These are phyloP conservation scores for Coelastrella sp. DNA, from an alignment of 139 green algal genomes.

Conservation along the genomic window DNA sequence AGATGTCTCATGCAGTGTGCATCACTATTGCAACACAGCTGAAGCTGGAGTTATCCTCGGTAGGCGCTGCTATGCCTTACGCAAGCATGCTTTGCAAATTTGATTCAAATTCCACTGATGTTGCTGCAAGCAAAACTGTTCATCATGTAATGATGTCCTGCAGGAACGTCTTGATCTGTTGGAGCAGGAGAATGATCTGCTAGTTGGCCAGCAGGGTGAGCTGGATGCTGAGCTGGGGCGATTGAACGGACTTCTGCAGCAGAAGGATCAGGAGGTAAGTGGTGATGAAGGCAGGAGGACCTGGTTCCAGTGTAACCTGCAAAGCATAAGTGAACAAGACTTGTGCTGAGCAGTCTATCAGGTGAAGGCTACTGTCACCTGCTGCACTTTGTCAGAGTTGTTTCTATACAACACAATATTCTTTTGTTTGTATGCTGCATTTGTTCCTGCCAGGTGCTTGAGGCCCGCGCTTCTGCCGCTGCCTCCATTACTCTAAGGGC, in stretches of 20 bases:
- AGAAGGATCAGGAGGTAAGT: constrained; percentile 24
- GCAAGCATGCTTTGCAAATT: no score
- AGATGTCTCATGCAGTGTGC: no score
- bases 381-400: no score
- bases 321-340: no score
- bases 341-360: no score
- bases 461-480: background rate
- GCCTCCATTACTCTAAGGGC: background rate
- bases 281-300: background rate
- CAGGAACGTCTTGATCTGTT: constrained; percentile 48
- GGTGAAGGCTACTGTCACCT: no score
- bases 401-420: no score
- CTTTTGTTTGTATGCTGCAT: no score
- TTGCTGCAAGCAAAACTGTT: background rate
- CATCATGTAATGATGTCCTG: background rate
- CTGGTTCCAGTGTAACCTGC: no score
- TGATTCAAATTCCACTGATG: background rate
- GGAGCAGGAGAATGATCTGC: constrained; percentile 67
- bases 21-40: no score
- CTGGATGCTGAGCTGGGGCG: constrained; percentile 63
- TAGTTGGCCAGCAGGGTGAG: constrained; percentile 57
- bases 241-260: constrained; percentile 49
- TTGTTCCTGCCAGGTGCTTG: background rate
- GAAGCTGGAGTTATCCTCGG: no score
- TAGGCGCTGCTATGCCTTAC: no score